Conservation (phyloP, 129 eudicot species). For the Deinandra increscens region DNA sequence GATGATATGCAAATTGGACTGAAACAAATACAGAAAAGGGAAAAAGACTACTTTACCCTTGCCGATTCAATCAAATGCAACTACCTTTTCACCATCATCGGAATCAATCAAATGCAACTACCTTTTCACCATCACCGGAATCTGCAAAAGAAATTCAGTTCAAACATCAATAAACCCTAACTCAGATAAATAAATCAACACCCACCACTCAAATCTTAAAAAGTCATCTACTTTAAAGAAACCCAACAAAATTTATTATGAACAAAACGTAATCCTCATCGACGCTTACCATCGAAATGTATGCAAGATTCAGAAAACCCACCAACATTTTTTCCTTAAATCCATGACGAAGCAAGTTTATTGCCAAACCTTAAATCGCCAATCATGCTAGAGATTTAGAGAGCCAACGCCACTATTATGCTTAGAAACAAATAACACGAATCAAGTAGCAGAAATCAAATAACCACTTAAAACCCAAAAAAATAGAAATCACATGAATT, state of each 20-base stretch:
- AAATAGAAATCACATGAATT: too few relatives aligned
- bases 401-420: too few relatives aligned
- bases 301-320: constrained; percentile 29
- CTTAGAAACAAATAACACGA: too few relatives aligned
- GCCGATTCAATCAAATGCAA: constrained; percentile 34
- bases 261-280: constrained; percentile 31
- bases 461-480: too few relatives aligned
- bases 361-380: too few relatives aligned
- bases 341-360: too few relatives aligned
- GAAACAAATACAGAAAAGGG: neutral
- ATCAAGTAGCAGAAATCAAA: too few relatives aligned
- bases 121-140: constrained; percentile 18
- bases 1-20: too few relatives aligned
- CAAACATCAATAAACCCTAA: constrained; percentile 33
- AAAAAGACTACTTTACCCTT: constrained; percentile 28
- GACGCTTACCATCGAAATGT: constrained; percentile 14
- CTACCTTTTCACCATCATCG: constrained; percentile 25
- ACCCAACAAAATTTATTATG: constrained; percentile 21
- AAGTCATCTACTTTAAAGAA: constrained; percentile 21
- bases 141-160: constrained; percentile 22
- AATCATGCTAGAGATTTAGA: too few relatives aligned
- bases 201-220: constrained; percentile 21
- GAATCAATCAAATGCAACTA: too few relatives aligned
- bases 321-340: too few relatives aligned
- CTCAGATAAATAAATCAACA: constrained; percentile 17